phyloP scores from a whole-genome alignment of 257 asterid species.

The Linaria vulgaris region DNA sequence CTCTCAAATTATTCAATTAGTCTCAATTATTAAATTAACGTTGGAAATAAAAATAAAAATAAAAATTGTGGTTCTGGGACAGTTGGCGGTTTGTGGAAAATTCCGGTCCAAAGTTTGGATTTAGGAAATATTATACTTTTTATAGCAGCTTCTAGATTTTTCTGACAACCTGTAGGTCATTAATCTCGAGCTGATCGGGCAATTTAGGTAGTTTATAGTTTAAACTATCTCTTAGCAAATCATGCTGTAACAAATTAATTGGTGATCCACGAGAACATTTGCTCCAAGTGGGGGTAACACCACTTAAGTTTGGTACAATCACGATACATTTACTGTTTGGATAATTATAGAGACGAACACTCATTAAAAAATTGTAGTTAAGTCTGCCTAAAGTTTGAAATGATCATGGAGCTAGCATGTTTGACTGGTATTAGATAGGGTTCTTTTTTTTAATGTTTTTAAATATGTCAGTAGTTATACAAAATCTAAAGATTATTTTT shows the following conservation, averaged over 20 bases:
- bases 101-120: conserved; percentile 10
- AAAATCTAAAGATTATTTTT: too few species aligned
- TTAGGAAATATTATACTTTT: conserved; percentile 9
- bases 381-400: too few species aligned
- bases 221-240: conserved; percentile 6
- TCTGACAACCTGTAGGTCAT: conserved; percentile 25
- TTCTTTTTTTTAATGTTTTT: too few species aligned
- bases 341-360: too few species aligned
- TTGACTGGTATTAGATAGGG: too few species aligned
- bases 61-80: conserved; percentile 15
- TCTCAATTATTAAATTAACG: conserved; percentile 2
- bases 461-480: too few species aligned
- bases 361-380: too few species aligned
- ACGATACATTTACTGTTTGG: too few species aligned
- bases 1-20: too few species aligned
- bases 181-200: conserved; percentile 6
- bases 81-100: conserved; percentile 25
- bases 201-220: not conserved
- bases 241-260: not conserved
- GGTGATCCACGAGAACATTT: not conserved
- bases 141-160: conserved; percentile 8
- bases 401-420: too few species aligned
- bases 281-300: not conserved
- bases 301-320: too few species aligned
- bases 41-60: not conserved